Percentiles rank a stretch among this genome's conserved stretches.
Conservation (phyloP, 345 rosid genomes). For the Mallotus nudiflorus region DNA sequence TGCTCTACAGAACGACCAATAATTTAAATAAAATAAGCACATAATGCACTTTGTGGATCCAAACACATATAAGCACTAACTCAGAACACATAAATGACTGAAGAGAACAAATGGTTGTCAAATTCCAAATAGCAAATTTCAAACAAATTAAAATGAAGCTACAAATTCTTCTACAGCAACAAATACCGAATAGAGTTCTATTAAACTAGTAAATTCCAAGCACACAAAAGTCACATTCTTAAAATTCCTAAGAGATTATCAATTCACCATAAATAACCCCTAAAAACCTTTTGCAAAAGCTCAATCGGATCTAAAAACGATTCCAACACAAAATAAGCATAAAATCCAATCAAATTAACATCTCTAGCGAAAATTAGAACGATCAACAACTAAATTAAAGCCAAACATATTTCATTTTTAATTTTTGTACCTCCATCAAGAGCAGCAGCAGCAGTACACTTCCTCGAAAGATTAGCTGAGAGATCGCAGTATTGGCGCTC, state of each 20-base stretch:
- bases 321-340: too few relatives aligned
- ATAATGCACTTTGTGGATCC: not conserved
- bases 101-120: too few relatives aligned
- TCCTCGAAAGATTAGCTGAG: conserved; percentile 30
- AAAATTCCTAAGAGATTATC: too few relatives aligned
- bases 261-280: too few relatives aligned
- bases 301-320: too few relatives aligned
- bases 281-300: too few relatives aligned
- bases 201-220: not conserved
- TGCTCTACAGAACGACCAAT: conserved; percentile 23
- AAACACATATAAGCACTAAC: too few relatives aligned
- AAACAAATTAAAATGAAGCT: not conserved
- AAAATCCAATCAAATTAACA: too few relatives aligned
- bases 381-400: not conserved
- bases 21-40: not conserved
- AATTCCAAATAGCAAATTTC: not conserved
- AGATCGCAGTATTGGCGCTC: conserved; percentile 38
- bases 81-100: not conserved
- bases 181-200: not conserved
- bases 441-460: conserved; percentile 24
- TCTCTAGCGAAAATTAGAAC: not conserved
- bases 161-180: not conserved
- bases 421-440: conserved; percentile 26
- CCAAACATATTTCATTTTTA: too few relatives aligned
- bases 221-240: too few relatives aligned